Evolutionary conservation across 345 rosid species (phyloP).

Genomic region (Boechera divaricarpa): DNA sequence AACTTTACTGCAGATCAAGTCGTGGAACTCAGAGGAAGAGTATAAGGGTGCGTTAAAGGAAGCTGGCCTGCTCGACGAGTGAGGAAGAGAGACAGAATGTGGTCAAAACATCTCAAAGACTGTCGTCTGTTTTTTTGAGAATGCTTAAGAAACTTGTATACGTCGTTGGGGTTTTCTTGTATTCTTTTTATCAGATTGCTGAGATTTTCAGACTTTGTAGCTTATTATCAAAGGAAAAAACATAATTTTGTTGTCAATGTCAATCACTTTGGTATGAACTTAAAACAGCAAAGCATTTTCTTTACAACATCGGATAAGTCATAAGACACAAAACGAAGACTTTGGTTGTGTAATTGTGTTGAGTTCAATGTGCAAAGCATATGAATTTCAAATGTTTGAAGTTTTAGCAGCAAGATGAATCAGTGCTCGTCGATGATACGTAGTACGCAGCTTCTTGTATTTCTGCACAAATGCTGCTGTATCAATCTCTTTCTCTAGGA

Average conservation of each 20-base stretch:
- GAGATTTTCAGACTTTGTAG: constrained; percentile 10
- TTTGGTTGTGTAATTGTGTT: neutral
- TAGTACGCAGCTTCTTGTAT: constrained; percentile 75
- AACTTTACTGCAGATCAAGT: constrained; percentile 29
- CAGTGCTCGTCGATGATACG: constrained; percentile 80
- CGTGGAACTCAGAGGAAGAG: constrained; percentile 48
- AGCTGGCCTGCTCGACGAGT: constrained; percentile 43
- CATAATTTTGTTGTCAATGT: constrained; percentile 21
- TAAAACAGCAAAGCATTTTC: neutral
- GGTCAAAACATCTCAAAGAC: neutral
- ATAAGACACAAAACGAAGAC: neutral
- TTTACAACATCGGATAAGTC: constrained; percentile 19
- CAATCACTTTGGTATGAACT: constrained; percentile 2
- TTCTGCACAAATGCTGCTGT: constrained; percentile 66
- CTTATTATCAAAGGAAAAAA: neutral
- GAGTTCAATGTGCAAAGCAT: neutral
- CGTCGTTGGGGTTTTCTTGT: constrained; percentile 11
- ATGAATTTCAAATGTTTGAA: constrained; percentile 37
- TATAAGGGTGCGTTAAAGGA: constrained; percentile 42
- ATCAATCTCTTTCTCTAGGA: constrained; percentile 73
- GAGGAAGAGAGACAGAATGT: neutral
- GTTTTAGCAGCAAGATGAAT: constrained; percentile 77
- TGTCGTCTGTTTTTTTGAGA: constrained; percentile 1
- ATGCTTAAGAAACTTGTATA: neutral
- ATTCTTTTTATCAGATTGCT: constrained; percentile 9